These are phyloP conservation scores for Colletotrichum tabaci DNA, from an alignment of 2,329 filamentous ascomycete genomes.

Conservation along the genomic window DNA sequence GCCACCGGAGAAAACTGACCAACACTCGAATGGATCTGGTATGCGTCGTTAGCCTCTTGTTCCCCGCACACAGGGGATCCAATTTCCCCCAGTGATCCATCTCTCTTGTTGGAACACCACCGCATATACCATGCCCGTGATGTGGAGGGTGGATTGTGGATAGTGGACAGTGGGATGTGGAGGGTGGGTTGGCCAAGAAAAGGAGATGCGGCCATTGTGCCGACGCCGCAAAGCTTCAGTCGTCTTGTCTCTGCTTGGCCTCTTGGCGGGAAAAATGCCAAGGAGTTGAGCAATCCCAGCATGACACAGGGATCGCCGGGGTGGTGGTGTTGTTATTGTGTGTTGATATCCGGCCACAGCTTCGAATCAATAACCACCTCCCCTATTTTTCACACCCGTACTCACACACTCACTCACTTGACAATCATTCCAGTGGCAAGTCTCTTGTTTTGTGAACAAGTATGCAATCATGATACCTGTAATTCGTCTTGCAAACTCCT, in stretches of 20 bases:
- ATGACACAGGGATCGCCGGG: conserved; percentile 4
- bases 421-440: no score
- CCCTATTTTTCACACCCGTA: no score
- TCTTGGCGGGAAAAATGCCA: conserved; percentile 8
- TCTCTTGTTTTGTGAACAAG: no score
- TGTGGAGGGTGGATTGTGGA: conserved; percentile 15
- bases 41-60: conserved; percentile 24
- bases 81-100: conserved; percentile 37
- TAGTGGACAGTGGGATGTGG: conserved; percentile 16
- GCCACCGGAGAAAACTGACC: conserved; percentile 35
- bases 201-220: conserved; percentile 10
- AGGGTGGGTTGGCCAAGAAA: conserved; percentile 32
- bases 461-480: no score
- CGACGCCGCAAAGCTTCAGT: conserved; percentile 37
- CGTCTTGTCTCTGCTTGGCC: conserved; percentile 13
- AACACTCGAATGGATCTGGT: conserved; percentile 20
- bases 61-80: conserved; percentile 19
- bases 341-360: no score
- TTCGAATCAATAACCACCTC: no score
- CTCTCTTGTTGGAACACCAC: conserved; percentile 2
- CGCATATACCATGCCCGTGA: conserved; percentile 4
- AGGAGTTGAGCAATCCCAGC: neutral
- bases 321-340: neutral
- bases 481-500: no score
- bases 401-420: no score